Percentiles rank a stretch among this genome's conserved stretches.
Evolutionary conservation across 2,329 filamentous ascomycete species (phyloP).

Genomic region (Fusarium pseudograminearum): DNA sequence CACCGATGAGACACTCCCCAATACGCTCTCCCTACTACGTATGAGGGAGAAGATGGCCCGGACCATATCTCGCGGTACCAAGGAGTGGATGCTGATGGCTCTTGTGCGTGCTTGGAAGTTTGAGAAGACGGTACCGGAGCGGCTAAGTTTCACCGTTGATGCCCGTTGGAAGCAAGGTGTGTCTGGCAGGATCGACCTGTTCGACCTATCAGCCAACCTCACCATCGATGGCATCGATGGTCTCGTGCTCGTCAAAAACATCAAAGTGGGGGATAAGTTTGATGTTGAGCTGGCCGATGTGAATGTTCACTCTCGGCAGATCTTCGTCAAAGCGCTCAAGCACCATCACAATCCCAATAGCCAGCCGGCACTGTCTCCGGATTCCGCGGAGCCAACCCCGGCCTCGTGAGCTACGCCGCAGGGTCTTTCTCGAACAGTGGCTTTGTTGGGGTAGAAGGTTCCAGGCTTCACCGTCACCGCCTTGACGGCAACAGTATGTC

Average conservation of each 20-base stretch:
- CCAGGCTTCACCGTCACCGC: constrained; percentile 31
- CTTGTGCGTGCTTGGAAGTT: constrained; percentile 71
- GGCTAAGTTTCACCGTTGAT: constrained; percentile 62
- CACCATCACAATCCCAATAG: constrained; percentile 18
- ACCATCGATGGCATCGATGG: constrained; percentile 55
- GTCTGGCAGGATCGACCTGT: constrained; percentile 63
- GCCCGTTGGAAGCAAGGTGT: constrained; percentile 53
- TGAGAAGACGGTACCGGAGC: constrained; percentile 61
- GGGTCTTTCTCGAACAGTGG: constrained; percentile 12
- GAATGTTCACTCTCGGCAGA: constrained; percentile 60
- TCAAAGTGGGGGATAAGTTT: constrained; percentile 65
- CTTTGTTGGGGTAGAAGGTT: constrained; percentile 32
- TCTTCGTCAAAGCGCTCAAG: constrained; percentile 61
- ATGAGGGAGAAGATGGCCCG: constrained; percentile 65
- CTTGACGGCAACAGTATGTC: constrained; percentile 25
- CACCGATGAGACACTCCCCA: constrained; percentile 54
- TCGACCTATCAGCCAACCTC: constrained; percentile 60
- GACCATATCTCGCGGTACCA: constrained; percentile 57
- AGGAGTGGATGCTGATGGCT: constrained; percentile 70
- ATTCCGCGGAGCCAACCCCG: constrained; percentile 24
- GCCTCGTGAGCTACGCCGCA: constrained; percentile 36
- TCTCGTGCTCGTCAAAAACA: constrained; percentile 56
- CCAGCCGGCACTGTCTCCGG: constrained; percentile 34
- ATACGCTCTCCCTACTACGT: constrained; percentile 63
- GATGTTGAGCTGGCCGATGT: constrained; percentile 67